These are phyloP conservation scores for Diutina sp. DNA, from an alignment of 1,139 yeast genomes.

Conservation along the genomic window DNA sequence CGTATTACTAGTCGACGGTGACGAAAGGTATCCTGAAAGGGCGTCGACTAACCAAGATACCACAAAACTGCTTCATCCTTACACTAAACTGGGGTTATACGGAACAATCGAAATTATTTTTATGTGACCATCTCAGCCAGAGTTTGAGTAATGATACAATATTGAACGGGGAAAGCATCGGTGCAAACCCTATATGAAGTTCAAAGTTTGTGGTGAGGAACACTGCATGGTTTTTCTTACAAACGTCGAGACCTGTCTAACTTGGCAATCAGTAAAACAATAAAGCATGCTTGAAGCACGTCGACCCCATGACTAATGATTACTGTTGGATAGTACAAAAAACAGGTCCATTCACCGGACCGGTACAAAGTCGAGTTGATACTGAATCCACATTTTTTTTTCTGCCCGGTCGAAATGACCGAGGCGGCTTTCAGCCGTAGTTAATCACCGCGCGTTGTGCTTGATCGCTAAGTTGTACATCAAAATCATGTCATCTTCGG, in stretches of 20 bases:
- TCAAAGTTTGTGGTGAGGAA: background rate
- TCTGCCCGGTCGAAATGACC: background rate
- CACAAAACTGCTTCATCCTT: background rate
- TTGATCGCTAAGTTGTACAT: background rate
- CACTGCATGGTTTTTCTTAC: background rate
- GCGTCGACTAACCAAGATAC: background rate
- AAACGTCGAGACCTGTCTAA: background rate
- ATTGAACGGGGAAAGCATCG: background rate
- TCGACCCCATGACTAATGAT: background rate
- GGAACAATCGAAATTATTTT: background rate
- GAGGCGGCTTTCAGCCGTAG: background rate
- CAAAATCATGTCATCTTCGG: background rate
- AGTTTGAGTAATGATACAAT: background rate
- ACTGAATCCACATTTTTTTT: no score
- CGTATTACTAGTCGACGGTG: no score
- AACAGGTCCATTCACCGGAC: background rate
- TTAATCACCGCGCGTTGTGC: background rate
- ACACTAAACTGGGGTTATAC: background rate
- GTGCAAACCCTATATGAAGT: background rate
- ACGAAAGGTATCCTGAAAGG: no score
- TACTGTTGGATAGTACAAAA: background rate
- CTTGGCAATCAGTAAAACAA: background rate
- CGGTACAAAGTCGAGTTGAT: background rate
- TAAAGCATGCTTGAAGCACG: background rate
- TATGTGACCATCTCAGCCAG: background rate